These are phyloP conservation scores for Somion occarium DNA, from an alignment of 1,284 basidiomycete species.

Conservation along the genomic window DNA sequence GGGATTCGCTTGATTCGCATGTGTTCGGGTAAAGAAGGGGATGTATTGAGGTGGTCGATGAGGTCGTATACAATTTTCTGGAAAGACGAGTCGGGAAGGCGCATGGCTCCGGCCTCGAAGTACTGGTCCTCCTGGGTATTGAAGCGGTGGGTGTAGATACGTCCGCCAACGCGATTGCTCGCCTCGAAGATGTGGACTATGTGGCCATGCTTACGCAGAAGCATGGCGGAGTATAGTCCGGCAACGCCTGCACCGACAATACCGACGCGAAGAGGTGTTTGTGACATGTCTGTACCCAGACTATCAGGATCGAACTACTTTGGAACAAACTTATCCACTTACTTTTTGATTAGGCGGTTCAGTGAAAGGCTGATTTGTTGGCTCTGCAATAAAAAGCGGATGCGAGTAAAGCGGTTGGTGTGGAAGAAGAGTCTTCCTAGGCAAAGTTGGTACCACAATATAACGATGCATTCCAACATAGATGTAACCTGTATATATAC, in stretches of 20 bases:
- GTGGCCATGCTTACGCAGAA: conserved; percentile 26
- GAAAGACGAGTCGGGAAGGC: not conserved
- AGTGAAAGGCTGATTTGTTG: too few species aligned
- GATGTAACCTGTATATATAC: too few species aligned
- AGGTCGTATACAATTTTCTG: not conserved
- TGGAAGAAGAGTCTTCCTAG: too few species aligned
- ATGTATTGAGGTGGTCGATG: not conserved
- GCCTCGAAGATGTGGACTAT: conserved; percentile 32
- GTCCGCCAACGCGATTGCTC: conserved; percentile 25
- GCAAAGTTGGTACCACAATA: too few species aligned
- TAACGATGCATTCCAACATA: too few species aligned
- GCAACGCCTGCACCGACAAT: conserved; percentile 26
- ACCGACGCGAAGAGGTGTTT: conserved; percentile 1
- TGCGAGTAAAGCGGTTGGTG: too few species aligned
- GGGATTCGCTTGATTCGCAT: not conserved
- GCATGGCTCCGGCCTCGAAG: conserved; percentile 5
- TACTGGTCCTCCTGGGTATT: conserved; percentile 9
- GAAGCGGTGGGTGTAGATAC: conserved; percentile 30
- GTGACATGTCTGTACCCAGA: not conserved
- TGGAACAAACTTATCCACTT: too few species aligned
- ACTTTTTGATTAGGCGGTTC: too few species aligned
- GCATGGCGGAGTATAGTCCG: conserved; percentile 34
- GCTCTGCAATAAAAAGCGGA: too few species aligned
- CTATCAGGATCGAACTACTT: too few species aligned
- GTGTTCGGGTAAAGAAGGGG: not conserved